phyloP scores from a whole-genome alignment of 139 green algal genomes.

The Ulvella scutata region DNA sequence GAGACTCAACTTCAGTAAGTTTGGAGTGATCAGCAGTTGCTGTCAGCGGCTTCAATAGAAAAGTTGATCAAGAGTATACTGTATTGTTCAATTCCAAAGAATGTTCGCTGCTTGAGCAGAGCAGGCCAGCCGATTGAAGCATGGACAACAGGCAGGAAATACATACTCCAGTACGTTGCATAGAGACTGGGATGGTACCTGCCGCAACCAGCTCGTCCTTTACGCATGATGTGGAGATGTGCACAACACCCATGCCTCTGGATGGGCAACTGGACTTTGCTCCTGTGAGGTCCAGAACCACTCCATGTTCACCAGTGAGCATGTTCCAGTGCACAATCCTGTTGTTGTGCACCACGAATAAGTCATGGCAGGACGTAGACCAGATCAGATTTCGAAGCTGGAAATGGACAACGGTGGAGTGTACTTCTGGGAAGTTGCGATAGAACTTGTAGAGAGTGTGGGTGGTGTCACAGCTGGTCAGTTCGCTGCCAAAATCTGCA shows the following conservation, averaged over 20 bases:
- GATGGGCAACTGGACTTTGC: neutral
- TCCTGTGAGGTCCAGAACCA: slow-evolving; percentile 8
- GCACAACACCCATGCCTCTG: slow-evolving; percentile 18
- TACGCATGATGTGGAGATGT: slow-evolving; percentile 68
- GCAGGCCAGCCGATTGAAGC: too few relatives aligned
- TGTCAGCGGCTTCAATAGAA: neutral
- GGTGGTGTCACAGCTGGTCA: neutral
- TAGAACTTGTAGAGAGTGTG: slow-evolving; percentile 6
- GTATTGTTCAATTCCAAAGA: too few relatives aligned
- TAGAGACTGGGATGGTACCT: slow-evolving; percentile 19
- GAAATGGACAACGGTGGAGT: neutral
- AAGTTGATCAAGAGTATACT: too few relatives aligned
- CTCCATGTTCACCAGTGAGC: slow-evolving; percentile 4
- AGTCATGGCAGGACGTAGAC: slow-evolving; percentile 56
- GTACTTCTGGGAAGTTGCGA: neutral
- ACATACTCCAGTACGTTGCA: too few relatives aligned
- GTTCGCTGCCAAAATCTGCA: neutral
- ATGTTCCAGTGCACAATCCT: slow-evolving; percentile 58
- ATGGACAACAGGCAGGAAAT: too few relatives aligned
- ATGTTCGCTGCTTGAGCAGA: too few relatives aligned
- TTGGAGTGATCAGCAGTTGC: slow-evolving; percentile 34
- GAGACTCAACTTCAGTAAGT: slow-evolving; percentile 59
- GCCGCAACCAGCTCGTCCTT: slow-evolving; percentile 46
- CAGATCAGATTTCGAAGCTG: slow-evolving; percentile 79
- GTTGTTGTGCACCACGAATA: slow-evolving; percentile 63